These are phyloP conservation scores for Acanthamoeba pearcei DNA, from an alignment of 208 protist genomes.

Conservation along the genomic window DNA sequence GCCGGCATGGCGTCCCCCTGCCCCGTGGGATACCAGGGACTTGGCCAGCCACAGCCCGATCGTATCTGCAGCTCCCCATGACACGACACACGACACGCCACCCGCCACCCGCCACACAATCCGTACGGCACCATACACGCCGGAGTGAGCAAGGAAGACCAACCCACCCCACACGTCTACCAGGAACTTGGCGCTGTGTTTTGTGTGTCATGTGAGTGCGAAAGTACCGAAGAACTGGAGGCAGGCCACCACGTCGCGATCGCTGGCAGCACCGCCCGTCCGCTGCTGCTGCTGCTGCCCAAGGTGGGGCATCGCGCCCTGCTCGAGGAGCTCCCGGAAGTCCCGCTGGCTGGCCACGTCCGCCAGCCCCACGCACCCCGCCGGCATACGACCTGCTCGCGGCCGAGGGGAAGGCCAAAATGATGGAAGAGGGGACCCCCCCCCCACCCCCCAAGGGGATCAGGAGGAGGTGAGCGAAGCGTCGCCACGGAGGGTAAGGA, in stretches of 20 bases:
- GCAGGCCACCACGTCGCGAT: slow-evolving; percentile 15
- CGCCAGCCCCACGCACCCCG: neutral
- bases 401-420: neutral
- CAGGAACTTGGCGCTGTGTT: no score
- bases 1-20: neutral
- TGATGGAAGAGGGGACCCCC: neutral
- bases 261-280: neutral
- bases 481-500: no score
- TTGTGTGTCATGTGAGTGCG: no score
- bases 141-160: no score
- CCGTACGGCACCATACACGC: neutral
- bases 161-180: no score
- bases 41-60: slow-evolving; percentile 4
- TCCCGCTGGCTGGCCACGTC: slow-evolving; percentile 30
- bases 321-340: neutral
- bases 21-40: neutral
- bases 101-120: neutral
- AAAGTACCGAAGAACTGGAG: slow-evolving; percentile 16
- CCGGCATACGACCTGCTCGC: neutral
- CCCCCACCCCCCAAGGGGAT: neutral
- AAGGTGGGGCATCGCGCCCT: no score
- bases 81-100: no score
- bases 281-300: neutral
- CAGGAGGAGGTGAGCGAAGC: neutral
- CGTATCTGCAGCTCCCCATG: neutral